Base-by-base conservation (phyloP, 2,329 filamentous ascomycete species). In the Epichloe sibirici region DNA sequence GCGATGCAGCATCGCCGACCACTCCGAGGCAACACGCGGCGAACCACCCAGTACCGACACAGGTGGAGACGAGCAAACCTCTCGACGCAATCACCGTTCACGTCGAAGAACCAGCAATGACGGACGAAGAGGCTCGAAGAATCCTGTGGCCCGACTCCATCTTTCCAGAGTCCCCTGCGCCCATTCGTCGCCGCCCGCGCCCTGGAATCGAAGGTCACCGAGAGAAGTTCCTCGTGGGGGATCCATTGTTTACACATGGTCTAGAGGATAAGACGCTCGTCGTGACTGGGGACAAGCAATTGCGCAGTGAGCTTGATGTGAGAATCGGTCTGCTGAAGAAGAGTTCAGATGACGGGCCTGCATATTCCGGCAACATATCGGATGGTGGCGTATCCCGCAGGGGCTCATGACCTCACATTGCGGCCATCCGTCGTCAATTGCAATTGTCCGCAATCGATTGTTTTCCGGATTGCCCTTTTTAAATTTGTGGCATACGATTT, bases 191-290 rank as follows among this genome's bases (percentile, higher is more conserved):
- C 0, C 42, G 45, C 0, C 50, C 56, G 0, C 53, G 58, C 2
- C 52, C 55, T 2, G 58, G 55, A 5, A 45, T 60, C 13, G 61
- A 65, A 25, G 65, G 61, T 0, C 54, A 61, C 11, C 66, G 67
- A 4, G 71, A 74, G 45, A 74, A 74, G 53, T 73, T 71, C 40
- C 61, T 67, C 1, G 55, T 61, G 0, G 64, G 64, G 0, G 72
- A 73, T 44, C 58, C 65, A 0, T 61, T 63, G 0, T 65, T 69
- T 25, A 55, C 56, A 0, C 54, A 62, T 1, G 61, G 57, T 0
- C 52, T 67, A 0, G 71, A 74, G 53, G 68, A 69, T 13, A 74
- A 74, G 58, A 68, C 64, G 15, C 60, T 72, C 9, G 59, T 67
- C 0, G 58, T 59, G 1, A 59, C 61, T 0, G 66, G 66, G 0